Conservation (phyloP, 768 basidiomycete species). For the Mycena venus region DNA sequence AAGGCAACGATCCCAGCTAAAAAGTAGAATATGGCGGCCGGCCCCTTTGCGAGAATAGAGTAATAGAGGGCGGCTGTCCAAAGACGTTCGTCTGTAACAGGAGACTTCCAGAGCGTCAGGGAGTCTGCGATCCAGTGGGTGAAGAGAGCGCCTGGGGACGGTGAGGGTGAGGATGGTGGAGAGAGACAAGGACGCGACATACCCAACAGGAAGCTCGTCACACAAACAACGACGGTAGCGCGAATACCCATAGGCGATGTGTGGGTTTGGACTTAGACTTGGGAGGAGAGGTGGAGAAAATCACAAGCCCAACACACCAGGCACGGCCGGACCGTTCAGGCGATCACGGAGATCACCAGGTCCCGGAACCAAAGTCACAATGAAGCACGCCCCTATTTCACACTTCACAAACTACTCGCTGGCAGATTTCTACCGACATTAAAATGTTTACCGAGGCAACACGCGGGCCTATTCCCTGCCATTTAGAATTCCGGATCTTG, state of each 20-base stretch:
- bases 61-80: constrained; percentile 90
- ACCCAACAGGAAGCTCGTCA: constrained; percentile 88
- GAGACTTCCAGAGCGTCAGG: constrained; percentile 89
- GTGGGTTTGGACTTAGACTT: not conserved
- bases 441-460: no score
- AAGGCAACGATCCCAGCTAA: constrained; percentile 68
- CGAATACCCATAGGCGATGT: not conserved
- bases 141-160: constrained; percentile 77
- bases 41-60: constrained; percentile 78
- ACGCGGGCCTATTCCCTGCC: no score
- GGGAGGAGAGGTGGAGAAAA: not conserved
- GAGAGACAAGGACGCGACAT: constrained; percentile 34
- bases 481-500: no score
- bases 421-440: no score
- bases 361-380: no score
- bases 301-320: not conserved
- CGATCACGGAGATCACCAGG: no score
- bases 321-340: no score
- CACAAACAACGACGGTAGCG: constrained; percentile 77
- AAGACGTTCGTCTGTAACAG: constrained; percentile 85
- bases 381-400: no score
- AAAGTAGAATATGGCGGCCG: constrained; percentile 67
- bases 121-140: constrained; percentile 97
- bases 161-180: constrained; percentile 17
- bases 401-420: no score